Evolutionary conservation across 352 stramenopile genomes (phyloP).

Genomic region (Hyaloperonospora brassicae): DNA sequence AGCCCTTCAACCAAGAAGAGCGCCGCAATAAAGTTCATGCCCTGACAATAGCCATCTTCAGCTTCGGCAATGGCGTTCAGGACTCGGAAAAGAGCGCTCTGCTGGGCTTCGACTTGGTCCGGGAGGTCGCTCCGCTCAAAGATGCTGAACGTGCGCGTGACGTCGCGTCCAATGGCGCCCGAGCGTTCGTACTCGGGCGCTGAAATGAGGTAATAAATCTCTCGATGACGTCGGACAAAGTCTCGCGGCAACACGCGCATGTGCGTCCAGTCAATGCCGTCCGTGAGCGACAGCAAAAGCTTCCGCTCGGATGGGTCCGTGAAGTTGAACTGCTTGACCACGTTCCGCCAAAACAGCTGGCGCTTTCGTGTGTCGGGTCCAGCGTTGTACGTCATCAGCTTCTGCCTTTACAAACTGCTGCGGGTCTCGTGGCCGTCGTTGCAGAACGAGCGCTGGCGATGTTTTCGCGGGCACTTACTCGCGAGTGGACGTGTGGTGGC

Average conservation of each 20-base stretch:
- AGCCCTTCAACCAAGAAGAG: constrained; percentile 79
- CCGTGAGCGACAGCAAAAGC: constrained; percentile 55
- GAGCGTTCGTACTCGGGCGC: constrained; percentile 61
- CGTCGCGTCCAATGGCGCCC: constrained; percentile 63
- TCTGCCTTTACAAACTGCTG: too few relatives aligned
- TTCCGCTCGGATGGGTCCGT: constrained; percentile 49
- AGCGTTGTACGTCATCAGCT: constrained; percentile 4
- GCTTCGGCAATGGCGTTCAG: constrained; percentile 74
- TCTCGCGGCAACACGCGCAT: constrained; percentile 36
- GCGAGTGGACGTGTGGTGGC: too few relatives aligned
- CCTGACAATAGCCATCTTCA: constrained; percentile 79
- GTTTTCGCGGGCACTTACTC: constrained; percentile 1
- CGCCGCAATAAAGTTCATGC: constrained; percentile 86
- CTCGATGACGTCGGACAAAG: constrained; percentile 63
- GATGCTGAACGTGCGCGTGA: constrained; percentile 82
- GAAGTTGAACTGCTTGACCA: constrained; percentile 80
- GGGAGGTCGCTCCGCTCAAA: constrained; percentile 50
- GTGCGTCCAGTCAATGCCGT: constrained; percentile 56
- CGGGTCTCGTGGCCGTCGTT: too few relatives aligned
- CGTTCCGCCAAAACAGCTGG: constrained; percentile 65
- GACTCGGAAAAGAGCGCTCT: constrained; percentile 66
- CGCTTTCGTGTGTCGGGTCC: constrained; percentile 28
- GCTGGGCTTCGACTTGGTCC: constrained; percentile 38
- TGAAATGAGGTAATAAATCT: constrained; percentile 74
- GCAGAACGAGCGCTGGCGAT: constrained; percentile 8